These are phyloP conservation scores for Saccharomycopsis hybrid DNA, from an alignment of 1,139 yeast species.

Conservation along the genomic window DNA sequence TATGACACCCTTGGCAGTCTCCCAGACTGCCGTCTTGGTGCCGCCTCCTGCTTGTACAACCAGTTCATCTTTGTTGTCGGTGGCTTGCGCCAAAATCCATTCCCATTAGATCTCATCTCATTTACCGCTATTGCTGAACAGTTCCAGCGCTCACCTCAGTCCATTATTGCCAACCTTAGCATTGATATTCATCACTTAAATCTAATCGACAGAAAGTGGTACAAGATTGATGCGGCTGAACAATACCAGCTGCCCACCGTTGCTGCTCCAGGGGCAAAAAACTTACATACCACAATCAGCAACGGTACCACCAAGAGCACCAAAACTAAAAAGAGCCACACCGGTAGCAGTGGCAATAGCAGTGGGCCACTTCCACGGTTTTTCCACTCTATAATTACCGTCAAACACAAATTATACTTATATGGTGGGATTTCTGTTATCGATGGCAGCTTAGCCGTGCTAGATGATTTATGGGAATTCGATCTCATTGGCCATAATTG, in stretches of 20 bases:
- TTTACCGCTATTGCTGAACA: no score
- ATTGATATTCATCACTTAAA: conserved; percentile 52
- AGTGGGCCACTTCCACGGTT: conserved; percentile 51
- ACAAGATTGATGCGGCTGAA: conserved; percentile 29
- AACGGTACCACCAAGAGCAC: neutral
- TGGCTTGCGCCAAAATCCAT: no score
- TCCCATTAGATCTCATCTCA: no score
- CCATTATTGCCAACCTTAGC: conserved; percentile 37
- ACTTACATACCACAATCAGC: no score
- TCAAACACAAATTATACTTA: conserved; percentile 44
- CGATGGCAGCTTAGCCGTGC: conserved; percentile 26
- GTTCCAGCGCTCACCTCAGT: neutral
- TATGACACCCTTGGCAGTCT: neutral
- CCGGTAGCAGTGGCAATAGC: no score
- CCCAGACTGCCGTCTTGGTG: no score
- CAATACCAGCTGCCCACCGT: conserved; percentile 13
- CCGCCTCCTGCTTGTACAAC: neutral
- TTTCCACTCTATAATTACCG: conserved; percentile 50
- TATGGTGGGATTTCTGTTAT: conserved; percentile 52
- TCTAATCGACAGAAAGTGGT: conserved; percentile 54
- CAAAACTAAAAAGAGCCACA: no score
- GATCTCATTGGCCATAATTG: conserved; percentile 32
- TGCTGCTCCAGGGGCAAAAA: no score
- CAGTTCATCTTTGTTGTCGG: conserved; percentile 4
- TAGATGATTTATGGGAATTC: conserved; percentile 66